Conservation (phyloP, 2,329 filamentous ascomycete species). For the Fonsecaea nubica region DNA sequence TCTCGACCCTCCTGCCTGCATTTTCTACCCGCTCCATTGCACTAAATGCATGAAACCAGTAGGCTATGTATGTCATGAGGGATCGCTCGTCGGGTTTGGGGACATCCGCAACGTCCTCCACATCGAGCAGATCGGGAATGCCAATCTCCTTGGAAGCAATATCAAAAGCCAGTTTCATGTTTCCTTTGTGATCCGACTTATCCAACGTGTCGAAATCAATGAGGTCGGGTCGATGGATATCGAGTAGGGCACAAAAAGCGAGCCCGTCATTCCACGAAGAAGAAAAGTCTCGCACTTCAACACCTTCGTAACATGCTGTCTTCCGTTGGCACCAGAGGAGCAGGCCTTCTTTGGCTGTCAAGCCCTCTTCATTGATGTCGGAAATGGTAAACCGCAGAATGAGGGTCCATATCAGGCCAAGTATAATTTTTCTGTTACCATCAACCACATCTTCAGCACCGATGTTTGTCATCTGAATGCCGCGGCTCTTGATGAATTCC, state of each 20-base stretch:
- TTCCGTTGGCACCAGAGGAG: slow-evolving; percentile 97
- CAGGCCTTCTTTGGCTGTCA: slow-evolving; percentile 95
- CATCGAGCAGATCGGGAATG: slow-evolving; percentile 92
- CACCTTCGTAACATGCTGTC: slow-evolving; percentile 97
- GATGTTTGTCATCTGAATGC: slow-evolving; percentile 98
- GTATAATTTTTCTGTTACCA: slow-evolving; percentile 95
- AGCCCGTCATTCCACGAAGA: slow-evolving; percentile 96
- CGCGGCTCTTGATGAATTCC: slow-evolving; percentile 86
- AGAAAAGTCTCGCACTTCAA: slow-evolving; percentile 94
- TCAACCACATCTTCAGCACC: slow-evolving; percentile 98
- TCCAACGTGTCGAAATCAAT: slow-evolving; percentile 96
- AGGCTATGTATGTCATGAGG: slow-evolving; percentile 99
- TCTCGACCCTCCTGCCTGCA: slow-evolving; percentile 92
- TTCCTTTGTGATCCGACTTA: slow-evolving; percentile 90
- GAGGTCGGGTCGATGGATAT: slow-evolving; percentile 95
- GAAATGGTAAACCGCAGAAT: slow-evolving; percentile 98
- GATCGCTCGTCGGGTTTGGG: slow-evolving; percentile 93
- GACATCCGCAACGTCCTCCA: slow-evolving; percentile 97
- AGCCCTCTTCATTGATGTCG: slow-evolving; percentile 96
- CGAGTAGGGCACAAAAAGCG: slow-evolving; percentile 92
- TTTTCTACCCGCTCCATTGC: slow-evolving; percentile 99
- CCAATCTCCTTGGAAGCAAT: slow-evolving; percentile 96
- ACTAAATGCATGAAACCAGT: slow-evolving; percentile 99
- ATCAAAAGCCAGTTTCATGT: slow-evolving; percentile 98
- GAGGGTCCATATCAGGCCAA: slow-evolving; percentile 96